Evolutionary conservation across 768 basidiomycete species (phyloP).

Genomic region (Peribolospora kevripleyi): DNA sequence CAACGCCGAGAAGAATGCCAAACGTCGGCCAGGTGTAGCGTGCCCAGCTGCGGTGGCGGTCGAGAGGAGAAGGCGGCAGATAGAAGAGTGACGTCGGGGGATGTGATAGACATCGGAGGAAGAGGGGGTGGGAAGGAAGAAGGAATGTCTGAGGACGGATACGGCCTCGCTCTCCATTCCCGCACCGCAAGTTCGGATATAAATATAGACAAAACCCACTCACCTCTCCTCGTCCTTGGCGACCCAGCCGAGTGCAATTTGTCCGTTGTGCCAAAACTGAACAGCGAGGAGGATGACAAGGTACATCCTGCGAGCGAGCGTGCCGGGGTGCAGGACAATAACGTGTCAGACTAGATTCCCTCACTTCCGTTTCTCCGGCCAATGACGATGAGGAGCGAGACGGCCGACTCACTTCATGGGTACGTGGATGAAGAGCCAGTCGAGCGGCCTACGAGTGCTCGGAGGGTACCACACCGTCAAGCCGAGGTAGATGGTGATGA

Average conservation of each 20-base stretch:
- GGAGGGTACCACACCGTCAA: constrained; percentile 5
- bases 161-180: constrained; percentile 31
- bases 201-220: not conserved
- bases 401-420: constrained; percentile 27
- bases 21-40: not conserved
- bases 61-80: too few species aligned
- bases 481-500: constrained; percentile 28
- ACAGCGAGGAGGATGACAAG: constrained; percentile 41
- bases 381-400: constrained; percentile 12
- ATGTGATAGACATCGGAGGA: too few species aligned
- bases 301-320: constrained; percentile 29
- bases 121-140: not conserved
- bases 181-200: not conserved
- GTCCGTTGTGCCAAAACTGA: constrained; percentile 31
- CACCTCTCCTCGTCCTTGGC: constrained; percentile 26
- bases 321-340: too few species aligned
- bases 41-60: too few species aligned
- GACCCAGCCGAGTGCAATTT: constrained; percentile 43
- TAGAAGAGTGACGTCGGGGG: too few species aligned
- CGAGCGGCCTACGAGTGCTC: constrained; percentile 30
- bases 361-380: too few species aligned
- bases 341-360: too few species aligned
- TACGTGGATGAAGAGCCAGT: constrained; percentile 62
- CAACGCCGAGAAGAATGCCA: constrained; percentile 9
- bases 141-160: constrained; percentile 25